Evolutionary conservation across 495 filamentous ascomycete species (phyloP).

Genomic region (Podospora pseudocomata): DNA sequence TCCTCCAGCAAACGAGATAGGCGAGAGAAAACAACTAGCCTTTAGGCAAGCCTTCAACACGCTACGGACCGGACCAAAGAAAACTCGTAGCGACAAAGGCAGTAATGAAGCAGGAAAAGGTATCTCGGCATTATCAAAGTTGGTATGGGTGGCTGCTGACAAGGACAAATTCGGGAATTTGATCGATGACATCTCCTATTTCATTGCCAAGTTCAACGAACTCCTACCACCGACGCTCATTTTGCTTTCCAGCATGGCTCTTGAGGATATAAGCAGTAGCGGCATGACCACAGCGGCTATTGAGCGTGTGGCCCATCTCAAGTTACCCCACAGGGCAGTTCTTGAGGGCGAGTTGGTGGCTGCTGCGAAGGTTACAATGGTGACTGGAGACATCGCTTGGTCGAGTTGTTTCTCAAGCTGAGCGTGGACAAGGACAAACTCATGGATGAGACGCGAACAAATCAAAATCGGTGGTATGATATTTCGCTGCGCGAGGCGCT

Average conservation of each 20-base stretch:
- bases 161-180: not conserved
- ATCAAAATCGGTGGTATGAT: no score
- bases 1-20: not conserved
- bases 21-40: not conserved
- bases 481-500: no score
- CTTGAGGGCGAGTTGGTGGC: no score
- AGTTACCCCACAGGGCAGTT: no score
- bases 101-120: not conserved
- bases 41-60: not conserved
- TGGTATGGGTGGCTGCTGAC: not conserved
- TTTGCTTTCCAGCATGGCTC: not conserved
- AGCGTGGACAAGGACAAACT: no score
- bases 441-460: no score
- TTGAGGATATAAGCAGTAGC: not conserved
- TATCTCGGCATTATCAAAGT: not conserved
- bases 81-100: no score
- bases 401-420: no score
- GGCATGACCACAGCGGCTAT: no score
- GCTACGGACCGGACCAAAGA: not conserved
- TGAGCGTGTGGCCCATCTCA: no score
- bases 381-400: no score
- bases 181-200: not conserved
- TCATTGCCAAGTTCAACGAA: not conserved
- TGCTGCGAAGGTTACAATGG: no score
- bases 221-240: not conserved